phyloP scores from a whole-genome alignment of 164 flowering plant genomes.

The Houttuynia cordata region DNA sequence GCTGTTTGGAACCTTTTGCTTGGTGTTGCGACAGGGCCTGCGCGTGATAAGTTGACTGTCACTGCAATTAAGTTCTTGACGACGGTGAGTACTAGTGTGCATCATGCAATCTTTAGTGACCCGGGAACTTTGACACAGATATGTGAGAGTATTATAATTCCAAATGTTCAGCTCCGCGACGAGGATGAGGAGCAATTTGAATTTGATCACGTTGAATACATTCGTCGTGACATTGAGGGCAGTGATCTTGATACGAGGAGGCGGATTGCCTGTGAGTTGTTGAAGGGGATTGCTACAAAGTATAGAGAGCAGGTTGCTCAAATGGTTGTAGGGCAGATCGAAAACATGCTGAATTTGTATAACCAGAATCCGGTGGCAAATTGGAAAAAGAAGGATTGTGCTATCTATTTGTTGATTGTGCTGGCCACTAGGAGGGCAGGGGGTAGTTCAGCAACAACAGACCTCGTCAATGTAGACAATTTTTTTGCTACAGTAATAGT shows the following conservation, averaged over 20 bases:
- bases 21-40: conserved; percentile 33
- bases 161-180: conserved; percentile 73
- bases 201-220: conserved; percentile 79
- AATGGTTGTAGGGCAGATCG: conserved; percentile 52
- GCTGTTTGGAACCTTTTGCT: conserved; percentile 68
- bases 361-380: conserved; percentile 50
- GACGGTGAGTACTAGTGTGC: conserved; percentile 71
- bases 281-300: conserved; percentile 70
- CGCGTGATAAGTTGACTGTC: conserved; percentile 56
- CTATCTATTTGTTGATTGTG: conserved; percentile 78
- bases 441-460: conserved; percentile 66
- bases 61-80: conserved; percentile 80
- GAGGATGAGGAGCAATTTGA: conserved; percentile 94
- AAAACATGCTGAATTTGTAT: conserved; percentile 39
- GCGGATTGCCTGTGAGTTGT: conserved; percentile 88
- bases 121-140: conserved; percentile 51
- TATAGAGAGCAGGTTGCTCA: conserved; percentile 50
- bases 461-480: conserved; percentile 63
- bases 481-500: conserved; percentile 60
- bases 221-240: conserved; percentile 89
- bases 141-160: conserved; percentile 71
- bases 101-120: conserved; percentile 50
- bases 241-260: conserved; percentile 92
- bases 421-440: conserved; percentile 69
- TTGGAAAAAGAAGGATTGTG: conserved; percentile 96